Evolutionary conservation across 2,329 filamentous ascomycete species (phyloP).

Genomic region (Talaromyces sp.): DNA sequence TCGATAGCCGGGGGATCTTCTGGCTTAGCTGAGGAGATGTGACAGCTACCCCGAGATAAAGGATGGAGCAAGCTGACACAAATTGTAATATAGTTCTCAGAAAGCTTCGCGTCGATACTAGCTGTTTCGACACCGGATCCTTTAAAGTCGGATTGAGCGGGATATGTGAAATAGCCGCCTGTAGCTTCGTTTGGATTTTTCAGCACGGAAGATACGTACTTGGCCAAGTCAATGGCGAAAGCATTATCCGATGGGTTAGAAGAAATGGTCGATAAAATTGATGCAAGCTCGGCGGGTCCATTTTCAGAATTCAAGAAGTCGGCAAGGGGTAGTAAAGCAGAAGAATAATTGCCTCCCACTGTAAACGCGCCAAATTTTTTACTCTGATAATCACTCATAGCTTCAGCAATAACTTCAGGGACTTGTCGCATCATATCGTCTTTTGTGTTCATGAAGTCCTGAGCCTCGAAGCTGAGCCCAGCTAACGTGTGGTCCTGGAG

Average conservation of each 20-base stretch:
- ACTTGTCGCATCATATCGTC: conserved; percentile 25
- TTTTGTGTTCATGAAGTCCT: conserved; percentile 25
- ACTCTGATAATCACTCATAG: conserved; percentile 26
- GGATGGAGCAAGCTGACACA: conserved; percentile 33
- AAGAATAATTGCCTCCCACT: background rate
- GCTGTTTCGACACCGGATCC: conserved; percentile 17
- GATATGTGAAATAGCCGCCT: conserved; percentile 18
- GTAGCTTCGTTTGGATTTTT: conserved; percentile 9
- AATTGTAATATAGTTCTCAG: conserved; percentile 25
- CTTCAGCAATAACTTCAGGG: conserved; percentile 19
- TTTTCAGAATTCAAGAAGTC: conserved; percentile 7
- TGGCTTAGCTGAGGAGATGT: conserved; percentile 34
- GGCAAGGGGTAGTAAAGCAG: conserved; percentile 30
- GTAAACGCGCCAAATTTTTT: conserved; percentile 25
- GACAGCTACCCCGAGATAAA: conserved; percentile 34
- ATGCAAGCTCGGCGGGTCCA: conserved; percentile 18
- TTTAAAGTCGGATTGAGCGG: conserved; percentile 19
- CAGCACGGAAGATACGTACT: conserved; percentile 14
- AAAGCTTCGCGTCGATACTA: conserved; percentile 13
- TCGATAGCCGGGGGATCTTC: conserved; percentile 46
- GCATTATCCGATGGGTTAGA: conserved; percentile 2
- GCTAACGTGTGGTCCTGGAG: conserved; percentile 53
- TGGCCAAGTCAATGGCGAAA: conserved; percentile 8
- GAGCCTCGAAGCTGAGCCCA: conserved; percentile 13
- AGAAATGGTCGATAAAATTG: conserved; percentile 8